Conservation (phyloP, 306 rosid species). For the Pterocarpus macrocarpus region DNA sequence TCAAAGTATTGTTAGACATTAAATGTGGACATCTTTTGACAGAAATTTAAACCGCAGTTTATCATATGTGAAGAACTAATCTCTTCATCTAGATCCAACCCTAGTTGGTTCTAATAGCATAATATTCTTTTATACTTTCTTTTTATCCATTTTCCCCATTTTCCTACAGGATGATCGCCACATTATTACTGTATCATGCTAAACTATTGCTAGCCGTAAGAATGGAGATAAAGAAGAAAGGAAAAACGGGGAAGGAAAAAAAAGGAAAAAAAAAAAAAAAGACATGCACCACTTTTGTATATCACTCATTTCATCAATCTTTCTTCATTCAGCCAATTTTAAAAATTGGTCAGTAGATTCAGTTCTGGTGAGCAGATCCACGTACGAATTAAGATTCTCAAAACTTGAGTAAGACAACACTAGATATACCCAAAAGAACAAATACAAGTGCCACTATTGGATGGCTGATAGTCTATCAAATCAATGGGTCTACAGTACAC, state of each 20-base stretch:
- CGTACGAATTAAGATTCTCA: background rate
- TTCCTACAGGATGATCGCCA: background rate
- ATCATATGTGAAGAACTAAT: too few species aligned
- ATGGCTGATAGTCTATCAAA: constrained; percentile 25
- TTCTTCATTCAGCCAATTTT: background rate
- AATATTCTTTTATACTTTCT: constrained; percentile 18
- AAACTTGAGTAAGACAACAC: background rate
- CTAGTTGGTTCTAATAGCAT: background rate
- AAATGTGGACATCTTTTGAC: too few species aligned
- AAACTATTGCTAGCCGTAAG: background rate
- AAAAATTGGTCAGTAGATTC: background rate
- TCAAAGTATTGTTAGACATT: too few species aligned
- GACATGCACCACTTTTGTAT: background rate
- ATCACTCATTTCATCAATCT: background rate
- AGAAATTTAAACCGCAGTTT: too few species aligned
- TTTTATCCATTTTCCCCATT: background rate
- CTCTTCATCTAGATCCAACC: too few species aligned
- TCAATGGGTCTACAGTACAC: background rate
- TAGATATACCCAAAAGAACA: background rate
- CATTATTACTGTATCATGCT: background rate
- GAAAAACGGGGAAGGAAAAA: background rate
- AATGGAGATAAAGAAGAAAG: background rate
- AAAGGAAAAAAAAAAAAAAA: background rate
- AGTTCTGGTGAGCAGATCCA: background rate
- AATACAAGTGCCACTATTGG: background rate